Evolutionary conservation across 176 grass and related monocot genomes (phyloP).

Genomic region (Carex kokanica): DNA sequence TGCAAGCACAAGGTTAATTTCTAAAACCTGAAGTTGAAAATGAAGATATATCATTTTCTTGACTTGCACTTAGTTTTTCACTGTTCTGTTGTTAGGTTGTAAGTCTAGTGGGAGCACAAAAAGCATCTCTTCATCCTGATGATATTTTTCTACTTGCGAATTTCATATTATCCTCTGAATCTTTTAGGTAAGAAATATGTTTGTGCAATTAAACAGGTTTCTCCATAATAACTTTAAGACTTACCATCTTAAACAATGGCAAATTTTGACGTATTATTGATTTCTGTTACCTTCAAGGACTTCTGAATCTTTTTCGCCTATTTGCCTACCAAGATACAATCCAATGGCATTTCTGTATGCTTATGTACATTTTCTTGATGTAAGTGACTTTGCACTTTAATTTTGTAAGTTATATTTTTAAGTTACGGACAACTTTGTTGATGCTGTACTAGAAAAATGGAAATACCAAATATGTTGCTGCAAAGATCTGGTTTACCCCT

Average conservation of each 20-base stretch:
- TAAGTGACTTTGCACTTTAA: slow-evolving; percentile 45
- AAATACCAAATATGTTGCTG: not conserved
- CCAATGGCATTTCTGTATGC: slow-evolving; percentile 91
- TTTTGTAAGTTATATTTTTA: not conserved
- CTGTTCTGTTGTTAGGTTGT: slow-evolving; percentile 56
- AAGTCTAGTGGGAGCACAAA: slow-evolving; percentile 96
- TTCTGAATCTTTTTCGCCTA: slow-evolving; percentile 92
- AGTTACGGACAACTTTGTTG: not conserved
- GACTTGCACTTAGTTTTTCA: not conserved
- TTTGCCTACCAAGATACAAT: slow-evolving; percentile 99
- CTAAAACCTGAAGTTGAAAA: slow-evolving; percentile 1
- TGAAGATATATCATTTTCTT: slow-evolving; percentile 6
- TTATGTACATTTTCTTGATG: slow-evolving; percentile 97
- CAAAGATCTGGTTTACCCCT: not conserved
- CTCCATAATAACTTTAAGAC: not conserved
- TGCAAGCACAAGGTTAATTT: slow-evolving; percentile 90
- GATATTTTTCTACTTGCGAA: slow-evolving; percentile 93
- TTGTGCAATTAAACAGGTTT: not conserved
- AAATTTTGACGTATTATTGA: slow-evolving; percentile 4
- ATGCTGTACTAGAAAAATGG: not conserved
- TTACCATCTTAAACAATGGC: not conserved
- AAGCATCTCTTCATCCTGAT: slow-evolving; percentile 88
- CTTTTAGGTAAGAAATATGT: slow-evolving; percentile 68
- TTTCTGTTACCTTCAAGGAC: slow-evolving; percentile 55
- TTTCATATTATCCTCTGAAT: slow-evolving; percentile 88